Evolutionary conservation across 306 rosid genomes (phyloP), one percentile per base, ranked within the genome.

Genomic region (Medicago ruthenica): DNA sequence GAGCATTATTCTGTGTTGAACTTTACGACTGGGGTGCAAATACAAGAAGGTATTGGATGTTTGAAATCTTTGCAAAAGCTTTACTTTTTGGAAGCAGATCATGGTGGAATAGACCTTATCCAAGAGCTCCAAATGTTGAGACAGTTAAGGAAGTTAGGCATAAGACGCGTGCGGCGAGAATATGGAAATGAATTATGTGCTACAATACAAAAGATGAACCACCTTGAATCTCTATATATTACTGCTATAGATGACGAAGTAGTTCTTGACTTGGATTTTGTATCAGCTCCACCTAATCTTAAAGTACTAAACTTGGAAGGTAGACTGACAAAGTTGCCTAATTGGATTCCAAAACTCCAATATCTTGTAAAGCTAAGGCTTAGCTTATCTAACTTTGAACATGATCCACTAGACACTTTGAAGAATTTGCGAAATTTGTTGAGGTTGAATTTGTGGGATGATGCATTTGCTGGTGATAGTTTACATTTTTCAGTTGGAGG

Each of bases 401-500:
- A 70, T 44, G 83, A 83, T 55, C 81, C 83, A 0, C 22, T 83
- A 8, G 12, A 57, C 5, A 16, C 39, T 1, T 1, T 83, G 2
- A 21, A 70, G 3, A 4, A 37, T 4, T 55, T 80, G 62, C 81
- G 76, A 14, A 71, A 50, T 42, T 6, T 83, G 58, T 14, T 27
- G 40, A 7, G 7, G 14, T 63, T 83, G 2, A 9, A 9, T 7
- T 9, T 80, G 18, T 36, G 34, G 67, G 58, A 63, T 8, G 9
- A 79, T 64, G 79, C 73, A 16, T 83, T 55, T 59, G 72, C 0
- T 45, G 87, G 84, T 11, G 76, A 66, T 60, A 64, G 2, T 44
- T 22, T 83, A 59, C 76, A 83, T 27, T 83, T 79, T 27, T 17
- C 51, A 36, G 48, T 6, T 11, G 75, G 75, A 3, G 80, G 83